Evolutionary conservation across 108 stramenopile species (phyloP).

Genomic region (Schizochytrium sp.): DNA sequence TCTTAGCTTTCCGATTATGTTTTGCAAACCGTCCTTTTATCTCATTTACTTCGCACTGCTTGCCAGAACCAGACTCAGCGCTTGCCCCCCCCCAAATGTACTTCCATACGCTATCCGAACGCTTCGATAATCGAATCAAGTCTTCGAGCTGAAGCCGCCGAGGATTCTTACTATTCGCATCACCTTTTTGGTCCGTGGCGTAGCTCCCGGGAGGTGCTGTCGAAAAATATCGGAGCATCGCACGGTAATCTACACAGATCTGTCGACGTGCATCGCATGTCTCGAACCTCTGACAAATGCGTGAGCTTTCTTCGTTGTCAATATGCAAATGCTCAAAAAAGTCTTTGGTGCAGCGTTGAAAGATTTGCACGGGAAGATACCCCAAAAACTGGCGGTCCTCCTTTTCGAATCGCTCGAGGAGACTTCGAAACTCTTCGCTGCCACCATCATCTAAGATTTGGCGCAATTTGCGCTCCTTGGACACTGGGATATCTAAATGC

Average conservation of each 20-base stretch:
- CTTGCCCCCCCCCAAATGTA: not conserved
- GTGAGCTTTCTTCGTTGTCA: not conserved
- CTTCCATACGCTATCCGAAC: not conserved
- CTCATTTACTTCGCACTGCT: too few species aligned
- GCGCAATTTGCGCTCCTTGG: not conserved
- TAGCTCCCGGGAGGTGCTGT: not conserved
- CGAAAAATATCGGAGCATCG: not conserved
- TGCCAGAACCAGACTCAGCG: not conserved
- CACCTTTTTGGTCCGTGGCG: too few species aligned
- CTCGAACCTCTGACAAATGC: not conserved
- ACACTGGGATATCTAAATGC: not conserved
- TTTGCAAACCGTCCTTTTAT: too few species aligned
- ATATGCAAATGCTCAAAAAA: not conserved
- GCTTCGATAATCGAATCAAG: not conserved
- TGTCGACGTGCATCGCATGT: too few species aligned
- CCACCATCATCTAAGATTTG: not conserved
- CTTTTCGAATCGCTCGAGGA: not conserved
- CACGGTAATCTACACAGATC: not conserved
- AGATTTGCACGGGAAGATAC: not conserved
- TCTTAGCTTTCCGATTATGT: not conserved
- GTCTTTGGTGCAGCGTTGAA: not conserved
- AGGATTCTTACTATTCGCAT: not conserved
- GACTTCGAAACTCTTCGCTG: not conserved
- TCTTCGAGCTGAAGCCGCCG: not conserved
- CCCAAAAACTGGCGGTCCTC: not conserved